These are phyloP conservation scores for Apophysomyces variabilis DNA, from an alignment of 371 early-diverging fungal genomes.

Conservation along the genomic window DNA sequence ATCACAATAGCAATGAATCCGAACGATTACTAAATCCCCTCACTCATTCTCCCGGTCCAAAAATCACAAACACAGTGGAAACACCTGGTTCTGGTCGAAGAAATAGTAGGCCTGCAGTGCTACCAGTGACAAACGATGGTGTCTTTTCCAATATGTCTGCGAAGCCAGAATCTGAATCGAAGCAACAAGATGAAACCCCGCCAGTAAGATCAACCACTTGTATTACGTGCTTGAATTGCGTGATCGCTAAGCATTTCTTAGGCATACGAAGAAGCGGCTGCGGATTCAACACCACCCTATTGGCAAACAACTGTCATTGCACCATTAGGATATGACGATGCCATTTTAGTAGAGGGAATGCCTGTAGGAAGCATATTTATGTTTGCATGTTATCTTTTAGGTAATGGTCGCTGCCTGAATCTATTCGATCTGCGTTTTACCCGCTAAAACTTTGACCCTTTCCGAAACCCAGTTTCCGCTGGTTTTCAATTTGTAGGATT, in stretches of 20 bases:
- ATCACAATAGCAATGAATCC: constrained; percentile 10
- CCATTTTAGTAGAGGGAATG: constrained; percentile 65
- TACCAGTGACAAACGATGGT: constrained; percentile 55
- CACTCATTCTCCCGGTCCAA: background rate
- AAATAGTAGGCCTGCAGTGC: constrained; percentile 21
- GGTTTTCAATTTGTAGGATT: constrained; percentile 77
- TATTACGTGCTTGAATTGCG: background rate
- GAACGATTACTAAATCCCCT: constrained; percentile 13
- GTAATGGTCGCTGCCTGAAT: constrained; percentile 28
- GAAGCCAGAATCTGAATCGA: constrained; percentile 52
- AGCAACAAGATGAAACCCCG: constrained; percentile 45
- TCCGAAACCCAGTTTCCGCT: constrained; percentile 56
- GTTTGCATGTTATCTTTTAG: constrained; percentile 67
- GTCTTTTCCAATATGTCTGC: constrained; percentile 66
- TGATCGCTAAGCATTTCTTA: constrained; percentile 18
- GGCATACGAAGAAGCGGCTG: constrained; percentile 66
- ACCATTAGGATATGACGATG: constrained; percentile 60
- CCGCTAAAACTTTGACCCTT: background rate
- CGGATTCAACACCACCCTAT: constrained; percentile 68
- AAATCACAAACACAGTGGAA: background rate
- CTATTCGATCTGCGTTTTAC: background rate
- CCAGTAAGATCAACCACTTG: constrained; percentile 32
- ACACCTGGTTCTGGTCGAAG: constrained; percentile 1
- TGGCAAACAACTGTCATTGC: constrained; percentile 65
- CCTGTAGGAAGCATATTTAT: constrained; percentile 65